phyloP scores from a whole-genome alignment of 23 red algal genomes.

The Gracilariopsis chorda region DNA sequence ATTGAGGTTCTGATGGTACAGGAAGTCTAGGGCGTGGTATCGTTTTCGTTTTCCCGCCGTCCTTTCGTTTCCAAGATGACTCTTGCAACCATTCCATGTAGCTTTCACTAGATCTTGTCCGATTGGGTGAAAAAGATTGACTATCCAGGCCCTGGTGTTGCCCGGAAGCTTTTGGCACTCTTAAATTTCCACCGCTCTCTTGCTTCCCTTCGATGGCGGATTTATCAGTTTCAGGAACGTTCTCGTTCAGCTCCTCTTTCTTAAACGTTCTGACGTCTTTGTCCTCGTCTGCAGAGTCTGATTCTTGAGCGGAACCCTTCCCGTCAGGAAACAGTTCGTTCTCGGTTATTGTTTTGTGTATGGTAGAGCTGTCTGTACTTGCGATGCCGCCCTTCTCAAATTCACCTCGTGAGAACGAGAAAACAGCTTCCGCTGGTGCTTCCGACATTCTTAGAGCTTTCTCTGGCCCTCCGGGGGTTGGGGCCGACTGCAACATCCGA shows the following conservation, averaged over 20 bases:
- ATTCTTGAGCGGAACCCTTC: too few relatives aligned
- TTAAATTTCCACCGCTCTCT: too few relatives aligned
- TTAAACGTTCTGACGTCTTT: neutral
- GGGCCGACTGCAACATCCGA: neutral
- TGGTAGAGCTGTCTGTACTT: neutral
- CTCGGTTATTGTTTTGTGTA: neutral
- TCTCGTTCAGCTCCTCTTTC: too few relatives aligned
- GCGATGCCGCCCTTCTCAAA: neutral
- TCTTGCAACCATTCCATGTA: slow-evolving; percentile 8
- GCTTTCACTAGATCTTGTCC: neutral
- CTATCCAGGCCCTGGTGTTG: too few relatives aligned
- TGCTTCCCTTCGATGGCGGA: too few relatives aligned
- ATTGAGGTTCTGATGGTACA: too few relatives aligned
- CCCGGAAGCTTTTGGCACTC: too few relatives aligned
- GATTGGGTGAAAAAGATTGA: too few relatives aligned
- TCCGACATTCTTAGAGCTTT: slow-evolving; percentile 6
- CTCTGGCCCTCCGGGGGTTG: neutral
- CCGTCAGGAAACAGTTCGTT: neutral
- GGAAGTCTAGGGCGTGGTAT: too few relatives aligned
- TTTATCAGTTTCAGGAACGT: neutral
- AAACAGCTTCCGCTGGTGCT: neutral
- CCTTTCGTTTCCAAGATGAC: neutral
- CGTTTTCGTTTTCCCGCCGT: too few relatives aligned
- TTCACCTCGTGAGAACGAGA: slow-evolving; percentile 50
- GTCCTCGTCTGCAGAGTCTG: too few relatives aligned